Conservation (phyloP, 164 flowering plant genomes). For the Euptelea pleiosperma region DNA sequence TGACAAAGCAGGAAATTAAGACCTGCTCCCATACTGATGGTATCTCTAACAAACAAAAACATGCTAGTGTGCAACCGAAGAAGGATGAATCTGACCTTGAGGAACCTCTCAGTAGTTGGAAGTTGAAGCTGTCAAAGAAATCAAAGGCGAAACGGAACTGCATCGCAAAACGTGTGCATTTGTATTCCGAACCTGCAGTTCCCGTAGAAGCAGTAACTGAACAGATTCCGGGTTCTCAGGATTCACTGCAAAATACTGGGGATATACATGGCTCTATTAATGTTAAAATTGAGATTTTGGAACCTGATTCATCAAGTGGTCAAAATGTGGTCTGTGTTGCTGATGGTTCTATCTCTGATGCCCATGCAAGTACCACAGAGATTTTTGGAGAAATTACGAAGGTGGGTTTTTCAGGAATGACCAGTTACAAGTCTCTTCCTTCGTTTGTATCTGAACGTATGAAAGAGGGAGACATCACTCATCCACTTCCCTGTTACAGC, state of each 20-base stretch:
- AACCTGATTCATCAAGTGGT: no score
- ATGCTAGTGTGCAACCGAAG: slow-evolving; percentile 8
- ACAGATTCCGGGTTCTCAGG: slow-evolving; percentile 11
- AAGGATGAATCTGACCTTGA: slow-evolving; percentile 47
- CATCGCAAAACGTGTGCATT: slow-evolving; percentile 10
- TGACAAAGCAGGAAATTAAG: slow-evolving; percentile 3
- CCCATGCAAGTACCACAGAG: slow-evolving; percentile 3
- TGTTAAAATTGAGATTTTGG: slow-evolving; percentile 31
- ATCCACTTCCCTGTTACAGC: neutral
- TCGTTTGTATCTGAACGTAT: no score
- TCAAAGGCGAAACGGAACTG: slow-evolving; percentile 25
- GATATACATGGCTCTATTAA: slow-evolving; percentile 7
- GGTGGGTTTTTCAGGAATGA: slow-evolving; percentile 14
- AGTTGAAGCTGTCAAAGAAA: slow-evolving; percentile 33
- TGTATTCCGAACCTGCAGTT: slow-evolving; percentile 16
- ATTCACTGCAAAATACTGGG: slow-evolving; percentile 5
- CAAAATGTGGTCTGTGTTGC: no score
- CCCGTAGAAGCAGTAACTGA: slow-evolving; percentile 18
- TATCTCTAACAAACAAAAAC: slow-evolving; percentile 13
- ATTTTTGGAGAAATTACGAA: slow-evolving; percentile 10
- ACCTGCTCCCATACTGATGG: slow-evolving; percentile 5
- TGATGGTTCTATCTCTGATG: slow-evolving; percentile 15
- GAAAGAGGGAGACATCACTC: no score
- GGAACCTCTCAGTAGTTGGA: slow-evolving; percentile 48
- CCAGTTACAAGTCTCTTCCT: no score